Base-by-base conservation (phyloP, 2,329 filamentous ascomycete species). In the Colletotrichum truncatum region DNA sequence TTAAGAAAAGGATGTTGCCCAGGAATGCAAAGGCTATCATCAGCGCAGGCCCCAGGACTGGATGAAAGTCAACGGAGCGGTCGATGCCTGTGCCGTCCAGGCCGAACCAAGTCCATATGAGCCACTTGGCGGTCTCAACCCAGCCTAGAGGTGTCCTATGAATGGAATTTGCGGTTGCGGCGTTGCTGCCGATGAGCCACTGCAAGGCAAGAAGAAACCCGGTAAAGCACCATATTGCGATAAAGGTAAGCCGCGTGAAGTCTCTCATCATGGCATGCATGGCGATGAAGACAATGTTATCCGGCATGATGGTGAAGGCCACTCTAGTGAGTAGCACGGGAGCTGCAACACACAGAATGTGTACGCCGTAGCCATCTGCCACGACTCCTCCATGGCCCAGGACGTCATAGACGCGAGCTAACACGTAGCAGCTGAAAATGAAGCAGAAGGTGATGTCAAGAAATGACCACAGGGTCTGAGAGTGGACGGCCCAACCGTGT, bases 61-160 rank as follows among this genome's bases (percentile, higher is more conserved):
- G 81, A 72, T 93, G 89, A 75, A 93, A 90, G 41, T 89, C 84
- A 6, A 76, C 77, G 1, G 80, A 81, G 53, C 80, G 77, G 59
- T 84, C 81, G 39, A 85, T 85, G 4, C 83, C 83, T 2, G 84
- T 85, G 25, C 83, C 90, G 63, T 93, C 91, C 0, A 93, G 85
- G 2, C 91, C 91, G 69, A 93, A 93, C 91, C 91, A 93, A 68
- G 93, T 91, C 88, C 89, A 93, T 2, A 93, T 82, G 83, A 93
- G 90, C 91, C 91, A 93, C 74, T 92, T 92, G 38, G 85, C 86
- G 46, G 93, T 90, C 0, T 89, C 90, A 16, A 76, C 73, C 79
- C 80, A 82, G 0, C 25, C 48, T 4, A 62, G 4, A 5, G 48
- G 21, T 9, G 39, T 11, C n/a, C 30, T 45, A 14, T 32, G 32